Base-by-base conservation (phyloP, 768 basidiomycete species). In the Antrodiella citrinella region DNA sequence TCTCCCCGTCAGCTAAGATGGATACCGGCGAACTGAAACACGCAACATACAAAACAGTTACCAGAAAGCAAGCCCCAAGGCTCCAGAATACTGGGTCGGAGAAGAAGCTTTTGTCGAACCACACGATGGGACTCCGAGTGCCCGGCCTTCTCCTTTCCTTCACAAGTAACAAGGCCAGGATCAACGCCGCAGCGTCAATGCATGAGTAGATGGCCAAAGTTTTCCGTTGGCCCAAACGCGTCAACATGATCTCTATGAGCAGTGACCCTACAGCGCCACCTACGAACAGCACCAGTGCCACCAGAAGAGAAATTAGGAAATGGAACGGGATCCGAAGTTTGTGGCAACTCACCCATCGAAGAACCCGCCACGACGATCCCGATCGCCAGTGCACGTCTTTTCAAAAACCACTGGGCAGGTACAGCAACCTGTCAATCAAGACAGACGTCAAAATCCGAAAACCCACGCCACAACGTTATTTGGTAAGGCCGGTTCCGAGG, bases 21-120 rank as follows among this genome's bases (percentile, higher is more conserved):
- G 4, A 15, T 18, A 15, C 4, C 2, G 4, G 12, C 7, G 5
- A 26, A 7, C 12, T 11, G 10, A 42, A 20, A 40, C 4, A 40
- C 7, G 38, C n/a, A 3, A 48, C 56, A 19, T 15, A 57, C 56
- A 59, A 59, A 12, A 54, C 55, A 2, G 55, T 54, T 45, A 70
- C 54, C 46, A 66, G 59, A 39, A 69, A 58, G 42, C 64, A 67
- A 7, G 55, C 23, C 2, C 62, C 60, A 13, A 69, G 49, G 45
- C 68, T 68, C 60, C 66, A 69, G 48, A 69, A 70, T 23, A 54
- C 55, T 9, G 57, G 57, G 47, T 59, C 57, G 9, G 20, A 26
- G 48, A 59, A 54, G 55, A 56, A 59, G 12, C 52, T 48, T n/a
- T 52, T 53, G 51, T 59, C 57, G 45, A 54, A 39, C 57, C 57